Percentiles rank a stretch among this genome's conserved stretches.
Conservation (phyloP, 169 alveolate genomes). For the Plasmodium coatneyi region DNA sequence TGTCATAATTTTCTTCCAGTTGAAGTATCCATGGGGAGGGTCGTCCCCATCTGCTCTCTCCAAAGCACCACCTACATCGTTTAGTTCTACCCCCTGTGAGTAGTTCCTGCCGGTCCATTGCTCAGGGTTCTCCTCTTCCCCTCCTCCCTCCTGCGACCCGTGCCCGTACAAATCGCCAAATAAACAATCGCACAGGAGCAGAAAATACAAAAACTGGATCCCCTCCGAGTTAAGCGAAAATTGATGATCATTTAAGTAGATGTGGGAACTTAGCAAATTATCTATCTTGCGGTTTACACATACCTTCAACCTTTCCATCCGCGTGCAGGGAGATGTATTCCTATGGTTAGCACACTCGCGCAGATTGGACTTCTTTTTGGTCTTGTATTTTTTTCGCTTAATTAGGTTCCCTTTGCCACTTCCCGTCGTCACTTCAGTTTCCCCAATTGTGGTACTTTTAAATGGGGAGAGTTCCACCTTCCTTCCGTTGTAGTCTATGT, state of each 20-base stretch:
- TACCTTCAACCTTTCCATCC: not conserved
- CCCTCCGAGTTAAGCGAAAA: not conserved
- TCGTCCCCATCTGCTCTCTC: not conserved
- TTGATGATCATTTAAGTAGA: constrained; percentile 1
- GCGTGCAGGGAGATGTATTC: not conserved
- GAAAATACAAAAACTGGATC: constrained; percentile 44
- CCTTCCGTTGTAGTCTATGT: constrained; percentile 31
- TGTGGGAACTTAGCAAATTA: not conserved
- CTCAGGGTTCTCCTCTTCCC: not conserved
- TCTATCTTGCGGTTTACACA: not conserved
- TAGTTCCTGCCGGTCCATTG: not conserved
- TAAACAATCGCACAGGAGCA: constrained; percentile 31
- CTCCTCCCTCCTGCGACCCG: not conserved
- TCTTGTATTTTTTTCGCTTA: not conserved
- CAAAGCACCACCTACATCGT: not conserved
- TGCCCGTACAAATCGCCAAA: not conserved
- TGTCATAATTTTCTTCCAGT: not conserved
- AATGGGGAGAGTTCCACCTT: constrained; percentile 28
- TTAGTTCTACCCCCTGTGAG: not conserved
- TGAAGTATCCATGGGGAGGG: not conserved
- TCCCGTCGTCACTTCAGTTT: not conserved
- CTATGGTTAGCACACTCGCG: not conserved
- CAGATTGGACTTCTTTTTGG: not conserved
- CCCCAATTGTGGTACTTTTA: constrained; percentile 20
- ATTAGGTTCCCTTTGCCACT: not conserved